Base-by-base conservation (phyloP, 202 grass and related monocot species). In the Tripidium arundinaceum region DNA sequence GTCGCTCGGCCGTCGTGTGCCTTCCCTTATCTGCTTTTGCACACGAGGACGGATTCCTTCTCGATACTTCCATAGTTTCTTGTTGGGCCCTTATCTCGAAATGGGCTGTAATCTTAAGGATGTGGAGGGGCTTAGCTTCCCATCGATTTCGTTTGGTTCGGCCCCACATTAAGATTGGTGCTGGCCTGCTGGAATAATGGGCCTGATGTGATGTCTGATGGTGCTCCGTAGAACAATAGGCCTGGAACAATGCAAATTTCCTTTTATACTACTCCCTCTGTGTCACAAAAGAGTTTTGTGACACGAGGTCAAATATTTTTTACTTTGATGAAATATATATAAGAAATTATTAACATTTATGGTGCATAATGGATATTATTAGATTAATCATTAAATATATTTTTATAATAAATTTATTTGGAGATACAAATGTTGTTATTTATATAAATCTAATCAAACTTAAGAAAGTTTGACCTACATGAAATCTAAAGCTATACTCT, bases 1-100 rank as follows among this genome's bases (percentile, higher is more conserved):
- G 57, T 27, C 6, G 55, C 55, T n/a, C n/a, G 19, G 19, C 0
- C 22, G 55, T 59, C 22, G 54, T 6, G 57, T 27, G 3, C 55
- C 21, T 11, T 28, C 16, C 3, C 79, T 86, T 83, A 75, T 86
- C 74, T 70, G 46, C 66, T 69, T 62, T 24, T 76, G 19, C 25
- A 27, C 6, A 27, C 6, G 31, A 54, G 50, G 61, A 61, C 57
- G 65, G 42, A 72, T 40, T 71, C 5, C 59, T 91, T 91, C 89
- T 81, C 50, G 86, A 89, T 72, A 11, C 39, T 87, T 85, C 89
- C 46, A 5, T 40, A 1, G 12, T 58, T 58, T 42, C 4, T 29
- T 21, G 19, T 58, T 67, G 77, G 77, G 63, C 77, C 76, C 2
- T 26, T 12, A 6, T 50, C 10, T 49, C 22, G 33, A 11, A 15